A percentile compares a stretch with the other conserved stretches of the same genome.
These are phyloP conservation scores for Datisca glomerata DNA, from an alignment of 306 rosid species.

Conservation along the genomic window DNA sequence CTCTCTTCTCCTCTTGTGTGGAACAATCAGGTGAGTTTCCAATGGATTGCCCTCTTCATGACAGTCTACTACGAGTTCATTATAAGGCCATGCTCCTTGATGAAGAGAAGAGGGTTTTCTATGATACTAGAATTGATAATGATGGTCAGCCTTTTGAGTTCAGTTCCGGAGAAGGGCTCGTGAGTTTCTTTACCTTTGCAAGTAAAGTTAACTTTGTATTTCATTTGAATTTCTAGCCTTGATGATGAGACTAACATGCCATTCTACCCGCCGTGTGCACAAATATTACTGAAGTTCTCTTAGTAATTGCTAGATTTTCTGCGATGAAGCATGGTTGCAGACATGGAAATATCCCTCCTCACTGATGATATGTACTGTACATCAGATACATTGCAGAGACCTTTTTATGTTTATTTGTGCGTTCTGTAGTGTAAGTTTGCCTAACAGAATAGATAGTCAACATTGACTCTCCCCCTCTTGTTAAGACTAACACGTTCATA, in stretches of 20 bases:
- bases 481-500: no score
- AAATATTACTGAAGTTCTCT: no score
- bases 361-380: no score
- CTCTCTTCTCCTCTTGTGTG: conserved; percentile 18
- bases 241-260: conserved; percentile 2
- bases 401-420: no score
- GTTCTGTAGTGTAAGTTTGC: no score
- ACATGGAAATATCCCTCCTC: no score
- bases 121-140: conserved; percentile 73
- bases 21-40: conserved; percentile 76
- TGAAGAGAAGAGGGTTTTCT: conserved; percentile 57
- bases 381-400: no score
- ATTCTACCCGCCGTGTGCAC: no score
- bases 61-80: conserved; percentile 76
- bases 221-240: not conserved
- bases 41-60: conserved; percentile 99
- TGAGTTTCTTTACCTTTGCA: conserved; percentile 36
- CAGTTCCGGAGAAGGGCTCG: conserved; percentile 95
- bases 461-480: no score
- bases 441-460: no score
- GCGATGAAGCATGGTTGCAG: no score
- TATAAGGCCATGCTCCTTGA: conserved; percentile 77
- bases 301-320: no score
- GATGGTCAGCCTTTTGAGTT: conserved; percentile 86
- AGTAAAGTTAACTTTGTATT: conserved; percentile 9